Percentiles rank a stretch among this genome's conserved stretches.
Evolutionary conservation across 2,329 filamentous ascomycete species (phyloP).

Genomic region (Ophiostoma quercus): DNA sequence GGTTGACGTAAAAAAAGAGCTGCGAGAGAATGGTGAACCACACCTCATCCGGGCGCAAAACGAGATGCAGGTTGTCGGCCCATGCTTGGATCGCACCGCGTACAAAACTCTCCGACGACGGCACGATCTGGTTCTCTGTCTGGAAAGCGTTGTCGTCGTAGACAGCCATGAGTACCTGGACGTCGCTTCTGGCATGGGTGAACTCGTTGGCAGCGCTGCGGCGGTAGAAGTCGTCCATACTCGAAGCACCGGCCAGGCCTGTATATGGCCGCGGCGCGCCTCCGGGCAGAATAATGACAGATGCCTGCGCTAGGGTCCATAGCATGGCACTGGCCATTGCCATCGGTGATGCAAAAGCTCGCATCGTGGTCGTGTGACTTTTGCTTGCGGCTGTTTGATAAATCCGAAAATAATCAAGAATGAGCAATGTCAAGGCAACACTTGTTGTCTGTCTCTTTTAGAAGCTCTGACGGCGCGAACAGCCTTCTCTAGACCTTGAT

Average conservation of each 20-base stretch:
- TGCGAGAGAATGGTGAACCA: not conserved
- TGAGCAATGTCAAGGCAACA: not conserved
- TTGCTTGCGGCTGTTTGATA: too few relatives aligned
- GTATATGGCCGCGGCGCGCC: not conserved
- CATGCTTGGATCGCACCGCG: not conserved
- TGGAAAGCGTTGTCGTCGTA: not conserved
- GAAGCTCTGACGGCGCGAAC: too few relatives aligned
- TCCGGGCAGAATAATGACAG: not conserved
- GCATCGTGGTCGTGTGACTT: too few relatives aligned
- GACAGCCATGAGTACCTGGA: not conserved
- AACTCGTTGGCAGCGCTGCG: not conserved
- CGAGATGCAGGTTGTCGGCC: not conserved
- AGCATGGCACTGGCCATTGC: not conserved
- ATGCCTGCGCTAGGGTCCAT: not conserved
- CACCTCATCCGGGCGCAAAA: not conserved
- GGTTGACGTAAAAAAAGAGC: not conserved
- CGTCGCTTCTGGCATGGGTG: not conserved
- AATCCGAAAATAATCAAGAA: too few relatives aligned
- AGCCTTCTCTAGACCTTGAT: not conserved
- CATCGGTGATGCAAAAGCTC: too few relatives aligned
- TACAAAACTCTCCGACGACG: not conserved
- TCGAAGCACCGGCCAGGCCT: not conserved
- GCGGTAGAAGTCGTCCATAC: not conserved
- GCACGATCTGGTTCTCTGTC: not conserved
- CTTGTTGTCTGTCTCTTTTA: not conserved